Base-by-base conservation (phyloP, 2,329 filamentous ascomycete species). In the Chaetomium strumarium region DNA sequence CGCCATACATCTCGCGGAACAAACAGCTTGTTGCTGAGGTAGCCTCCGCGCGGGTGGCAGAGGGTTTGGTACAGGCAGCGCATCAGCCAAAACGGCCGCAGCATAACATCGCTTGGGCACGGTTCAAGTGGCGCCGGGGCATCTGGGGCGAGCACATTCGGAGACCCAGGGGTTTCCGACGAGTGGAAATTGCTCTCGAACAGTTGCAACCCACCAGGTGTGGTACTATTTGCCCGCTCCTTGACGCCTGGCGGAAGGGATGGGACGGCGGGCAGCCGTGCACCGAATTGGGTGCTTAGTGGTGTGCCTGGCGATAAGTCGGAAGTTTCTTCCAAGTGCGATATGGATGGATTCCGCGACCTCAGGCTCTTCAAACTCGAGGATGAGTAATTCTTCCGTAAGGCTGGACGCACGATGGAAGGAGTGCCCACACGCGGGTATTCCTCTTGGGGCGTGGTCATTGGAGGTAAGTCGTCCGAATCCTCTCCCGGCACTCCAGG, bases 31-130 rank as follows among this genome's bases (percentile, higher is more conserved):
- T 85, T 92, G 49, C 91, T 95, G 17, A 99, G 66, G 66, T 96
- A 99, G 14, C 91, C 93, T 36, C 93, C 93, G 20, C 90, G 84
- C 2, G 92, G 90, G 64, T 99, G 92, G 16, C 85, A 86, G 41
- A 99, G 82, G 0, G 91, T 96, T 67, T 96, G 90, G 66, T 93
- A 95, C 24, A 99, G 77, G 56, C 88, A 91, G 50, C 93, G 84
- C 89, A 99, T 96, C 41, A 99, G 76, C 93, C 93, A 99, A 69
- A 96, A 99, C 2, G 93, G 95, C 17, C 93, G 84, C n/a, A 97
- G 77, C 63, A 96, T 78, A 55, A 86, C 85, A 38, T 95, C 90
- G 34, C 86, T 88, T 1, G 93, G 93, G 66, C 95, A 99, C 3
- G 93, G 88, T 65, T 99, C 93, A 5, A 99, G 77, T 0, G 90